Evolutionary conservation across 768 basidiomycete species (phyloP).

Genomic region (Chalciporus chontae): DNA sequence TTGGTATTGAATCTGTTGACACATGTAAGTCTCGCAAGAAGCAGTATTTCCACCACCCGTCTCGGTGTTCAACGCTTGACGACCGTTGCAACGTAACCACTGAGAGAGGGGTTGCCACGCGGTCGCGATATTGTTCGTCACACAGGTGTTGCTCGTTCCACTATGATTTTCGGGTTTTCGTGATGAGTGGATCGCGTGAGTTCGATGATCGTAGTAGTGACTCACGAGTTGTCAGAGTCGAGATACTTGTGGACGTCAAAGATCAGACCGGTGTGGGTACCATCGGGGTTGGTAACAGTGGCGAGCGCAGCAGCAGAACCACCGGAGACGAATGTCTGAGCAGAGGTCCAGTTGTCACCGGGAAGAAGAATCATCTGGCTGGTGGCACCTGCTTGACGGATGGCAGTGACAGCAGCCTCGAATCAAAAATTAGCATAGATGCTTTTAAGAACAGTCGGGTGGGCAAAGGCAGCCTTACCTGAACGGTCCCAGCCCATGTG

Average conservation of each 20-base stretch:
- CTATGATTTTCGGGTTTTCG: too few species aligned
- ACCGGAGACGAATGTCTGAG: constrained; percentile 4
- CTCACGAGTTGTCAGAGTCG: constrained; percentile 13
- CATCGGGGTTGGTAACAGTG: constrained; percentile 8
- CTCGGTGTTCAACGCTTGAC: constrained; percentile 56
- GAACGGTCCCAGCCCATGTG: constrained; percentile 9
- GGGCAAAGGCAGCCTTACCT: neutral
- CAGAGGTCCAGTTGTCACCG: constrained; percentile 7
- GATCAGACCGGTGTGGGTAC: constrained; percentile 5
- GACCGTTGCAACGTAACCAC: constrained; percentile 45
- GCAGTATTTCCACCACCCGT: constrained; percentile 53
- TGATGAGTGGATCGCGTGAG: too few species aligned
- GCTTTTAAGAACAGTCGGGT: too few species aligned
- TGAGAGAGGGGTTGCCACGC: constrained; percentile 43
- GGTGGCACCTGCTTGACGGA: constrained; percentile 9
- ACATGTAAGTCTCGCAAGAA: constrained; percentile 37
- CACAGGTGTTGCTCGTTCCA: constrained; percentile 3
- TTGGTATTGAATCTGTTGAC: constrained; percentile 5
- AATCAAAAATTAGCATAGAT: neutral
- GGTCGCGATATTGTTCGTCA: constrained; percentile 3
- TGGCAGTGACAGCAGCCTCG: constrained; percentile 15
- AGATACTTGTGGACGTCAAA: constrained; percentile 15
- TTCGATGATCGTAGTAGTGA: neutral
- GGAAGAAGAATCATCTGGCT: constrained; percentile 12
- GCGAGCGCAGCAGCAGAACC: constrained; percentile 9